Percentiles rank a stretch among this genome's conserved stretches.
Evolutionary conservation across 345 rosid species (phyloP).

Genomic region (Barbarea vulgaris): DNA sequence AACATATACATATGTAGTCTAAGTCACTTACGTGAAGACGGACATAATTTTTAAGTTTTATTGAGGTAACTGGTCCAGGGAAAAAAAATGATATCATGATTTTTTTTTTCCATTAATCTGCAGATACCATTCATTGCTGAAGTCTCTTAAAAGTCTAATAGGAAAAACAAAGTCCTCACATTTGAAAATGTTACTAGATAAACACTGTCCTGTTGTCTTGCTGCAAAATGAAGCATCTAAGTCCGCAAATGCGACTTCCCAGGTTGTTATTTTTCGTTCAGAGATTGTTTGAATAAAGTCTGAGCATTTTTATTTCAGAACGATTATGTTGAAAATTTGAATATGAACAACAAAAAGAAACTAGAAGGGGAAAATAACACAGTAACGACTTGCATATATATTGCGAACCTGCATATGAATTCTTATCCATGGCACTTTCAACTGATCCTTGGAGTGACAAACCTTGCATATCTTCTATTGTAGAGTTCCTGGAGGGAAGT

Average conservation of each 20-base stretch:
- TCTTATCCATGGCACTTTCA: slow-evolving; percentile 11
- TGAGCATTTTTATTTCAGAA: neutral
- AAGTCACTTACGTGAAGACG: neutral
- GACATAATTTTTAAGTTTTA: neutral
- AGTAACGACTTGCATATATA: neutral
- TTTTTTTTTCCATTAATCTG: neutral
- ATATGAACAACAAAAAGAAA: neutral
- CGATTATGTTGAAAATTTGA: neutral
- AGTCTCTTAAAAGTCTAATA: slow-evolving; percentile 59
- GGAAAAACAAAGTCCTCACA: slow-evolving; percentile 55
- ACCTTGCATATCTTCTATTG: slow-evolving; percentile 27
- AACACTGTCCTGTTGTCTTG: slow-evolving; percentile 61
- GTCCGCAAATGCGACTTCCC: slow-evolving; percentile 13
- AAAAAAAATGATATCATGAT: neutral
- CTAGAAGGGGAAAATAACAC: neutral
- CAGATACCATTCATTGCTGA: slow-evolving; percentile 67
- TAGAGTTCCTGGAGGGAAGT: slow-evolving; percentile 41
- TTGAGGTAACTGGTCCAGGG: neutral
- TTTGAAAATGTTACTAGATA: slow-evolving; percentile 58
- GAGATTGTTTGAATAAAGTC: neutral
- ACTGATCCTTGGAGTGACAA: slow-evolving; percentile 4
- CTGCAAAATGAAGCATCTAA: slow-evolving; percentile 36
- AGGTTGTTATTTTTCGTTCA: slow-evolving; percentile 24
- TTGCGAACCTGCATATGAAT: neutral
- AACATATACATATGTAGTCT: neutral